These are phyloP conservation scores for Rhododendron ferrugineum DNA, from an alignment of 148 eudicot species.

Conservation along the genomic window DNA sequence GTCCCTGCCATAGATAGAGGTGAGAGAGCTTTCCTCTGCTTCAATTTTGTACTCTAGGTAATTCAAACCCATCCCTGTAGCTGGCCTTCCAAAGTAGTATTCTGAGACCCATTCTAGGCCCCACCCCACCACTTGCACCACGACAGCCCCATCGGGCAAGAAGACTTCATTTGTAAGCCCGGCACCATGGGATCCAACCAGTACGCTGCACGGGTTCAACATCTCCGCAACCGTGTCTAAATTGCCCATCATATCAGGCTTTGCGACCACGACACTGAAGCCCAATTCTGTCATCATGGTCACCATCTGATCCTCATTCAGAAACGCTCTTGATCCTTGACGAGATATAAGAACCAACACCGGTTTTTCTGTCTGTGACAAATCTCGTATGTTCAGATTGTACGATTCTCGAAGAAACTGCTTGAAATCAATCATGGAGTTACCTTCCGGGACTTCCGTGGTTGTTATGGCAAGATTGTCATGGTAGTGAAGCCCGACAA, in stretches of 20 bases:
- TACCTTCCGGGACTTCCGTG: constrained; percentile 27
- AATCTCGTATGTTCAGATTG: constrained; percentile 16
- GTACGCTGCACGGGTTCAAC: constrained; percentile 42
- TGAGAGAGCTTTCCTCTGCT: constrained; percentile 52
- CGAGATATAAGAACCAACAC: constrained; percentile 42
- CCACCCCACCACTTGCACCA: constrained; percentile 46
- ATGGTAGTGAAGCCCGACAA: constrained; percentile 47
- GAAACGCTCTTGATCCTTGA: constrained; percentile 24
- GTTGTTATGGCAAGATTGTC: constrained; percentile 27
- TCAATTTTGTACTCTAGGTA: constrained; percentile 46
- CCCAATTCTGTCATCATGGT: constrained; percentile 40
- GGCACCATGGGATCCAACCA: constrained; percentile 63
- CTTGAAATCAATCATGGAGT: constrained; percentile 33
- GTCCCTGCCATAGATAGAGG: constrained; percentile 30
- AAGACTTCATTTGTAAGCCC: constrained; percentile 49
- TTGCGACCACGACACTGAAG: constrained; percentile 22
- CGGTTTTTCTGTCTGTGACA: constrained; percentile 11
- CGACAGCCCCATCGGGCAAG: constrained; percentile 43
- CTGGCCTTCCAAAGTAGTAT: constrained; percentile 37
- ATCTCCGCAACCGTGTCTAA: constrained; percentile 27
- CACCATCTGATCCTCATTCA: constrained; percentile 41
- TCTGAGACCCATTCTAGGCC: constrained; percentile 45
- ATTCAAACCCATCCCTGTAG: constrained; percentile 36
- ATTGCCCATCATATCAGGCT: constrained; percentile 20
- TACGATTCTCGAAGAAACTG: constrained; percentile 29